A percentile compares a stretch with the other conserved stretches of the same genome.
Evolutionary conservation across 306 rosid species (phyloP).

Genomic region (Pterocarpus santalinus): DNA sequence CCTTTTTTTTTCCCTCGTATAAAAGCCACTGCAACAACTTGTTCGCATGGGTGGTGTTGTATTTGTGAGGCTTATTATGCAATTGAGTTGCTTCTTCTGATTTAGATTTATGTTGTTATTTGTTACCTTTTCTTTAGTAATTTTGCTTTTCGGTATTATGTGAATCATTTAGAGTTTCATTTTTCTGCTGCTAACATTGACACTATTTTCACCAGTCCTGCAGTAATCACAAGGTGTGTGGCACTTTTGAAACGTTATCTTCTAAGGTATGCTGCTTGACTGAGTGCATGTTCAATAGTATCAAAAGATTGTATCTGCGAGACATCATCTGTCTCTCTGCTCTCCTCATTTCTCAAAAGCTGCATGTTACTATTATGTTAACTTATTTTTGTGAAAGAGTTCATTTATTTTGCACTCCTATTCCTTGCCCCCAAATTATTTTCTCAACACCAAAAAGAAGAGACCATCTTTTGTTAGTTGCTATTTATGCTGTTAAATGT

Average conservation of each 20-base stretch:
- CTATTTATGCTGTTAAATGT: slow-evolving; percentile 36
- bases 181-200: slow-evolving; percentile 46
- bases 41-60: not conserved
- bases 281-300: slow-evolving; percentile 36
- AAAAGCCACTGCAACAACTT: slow-evolving; percentile 37
- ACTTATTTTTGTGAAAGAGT: not conserved
- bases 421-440: slow-evolving; percentile 1
- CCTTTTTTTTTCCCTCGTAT: slow-evolving; percentile 6
- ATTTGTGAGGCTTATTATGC: slow-evolving; percentile 26
- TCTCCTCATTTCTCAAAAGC: slow-evolving; percentile 10
- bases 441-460: not conserved
- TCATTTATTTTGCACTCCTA: slow-evolving; percentile 4
- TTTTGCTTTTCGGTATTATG: slow-evolving; percentile 41
- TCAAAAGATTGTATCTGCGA: slow-evolving; percentile 22
- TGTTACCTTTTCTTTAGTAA: slow-evolving; percentile 29
- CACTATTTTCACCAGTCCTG: slow-evolving; percentile 80
- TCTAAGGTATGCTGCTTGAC: slow-evolving; percentile 72
- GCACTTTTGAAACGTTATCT: slow-evolving; percentile 94
- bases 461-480: slow-evolving; percentile 15
- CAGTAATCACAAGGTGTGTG: slow-evolving; percentile 95
- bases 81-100: not conserved
- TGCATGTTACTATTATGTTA: slow-evolving; percentile 10
- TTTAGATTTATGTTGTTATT: not conserved
- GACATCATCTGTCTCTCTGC: slow-evolving; percentile 21
- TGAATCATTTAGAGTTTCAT: slow-evolving; percentile 14